Percentiles rank a stretch among this genome's conserved stretches.
These are phyloP conservation scores for Coemansia sp. DNA, from an alignment of 192 early-diverging fungal genomes.

Conservation along the genomic window DNA sequence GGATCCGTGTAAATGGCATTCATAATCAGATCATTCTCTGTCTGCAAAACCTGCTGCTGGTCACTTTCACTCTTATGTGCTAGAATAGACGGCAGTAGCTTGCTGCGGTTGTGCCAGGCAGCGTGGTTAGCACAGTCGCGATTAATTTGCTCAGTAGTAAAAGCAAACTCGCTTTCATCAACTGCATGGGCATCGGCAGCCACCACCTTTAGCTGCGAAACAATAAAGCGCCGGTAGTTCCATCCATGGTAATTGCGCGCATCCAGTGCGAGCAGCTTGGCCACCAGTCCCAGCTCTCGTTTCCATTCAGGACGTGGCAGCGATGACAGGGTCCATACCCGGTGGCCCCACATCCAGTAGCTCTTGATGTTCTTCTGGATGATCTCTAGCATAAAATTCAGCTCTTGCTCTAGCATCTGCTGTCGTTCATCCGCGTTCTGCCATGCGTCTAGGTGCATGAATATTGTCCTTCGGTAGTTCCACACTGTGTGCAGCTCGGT, in stretches of 20 bases:
- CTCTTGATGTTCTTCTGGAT: conserved; percentile 85
- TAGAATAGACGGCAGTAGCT: conserved; percentile 59
- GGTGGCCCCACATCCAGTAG: conserved; percentile 98
- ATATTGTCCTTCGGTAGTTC: conserved; percentile 83
- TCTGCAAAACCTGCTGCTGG: conserved; percentile 23
- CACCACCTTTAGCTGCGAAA: conserved; percentile 39
- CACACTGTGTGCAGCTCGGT: conserved; percentile 94
- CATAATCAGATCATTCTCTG: conserved; percentile 80
- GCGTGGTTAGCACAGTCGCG: conserved; percentile 95
- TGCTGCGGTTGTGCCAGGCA: conserved; percentile 97
- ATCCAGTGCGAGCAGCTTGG: conserved; percentile 80
- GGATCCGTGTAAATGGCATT: conserved; percentile 96
- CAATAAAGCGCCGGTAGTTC: conserved; percentile 92
- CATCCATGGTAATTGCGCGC: conserved; percentile 97
- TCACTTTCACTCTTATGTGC: conserved; percentile 1
- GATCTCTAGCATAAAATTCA: conserved; percentile 71
- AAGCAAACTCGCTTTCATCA: conserved; percentile 71
- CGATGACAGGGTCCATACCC: conserved; percentile 80
- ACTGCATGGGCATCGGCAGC: conserved; percentile 17
- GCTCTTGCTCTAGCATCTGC: conserved; percentile 56
- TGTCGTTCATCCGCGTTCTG: conserved; percentile 14
- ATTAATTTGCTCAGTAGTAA: conserved; percentile 84
- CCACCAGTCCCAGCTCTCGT: conserved; percentile 72
- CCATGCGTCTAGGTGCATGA: conserved; percentile 36
- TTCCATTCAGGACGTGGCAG: conserved; percentile 78